Conservation (phyloP, 129 eudicot genomes). For the Dittrichia graveolens region DNA sequence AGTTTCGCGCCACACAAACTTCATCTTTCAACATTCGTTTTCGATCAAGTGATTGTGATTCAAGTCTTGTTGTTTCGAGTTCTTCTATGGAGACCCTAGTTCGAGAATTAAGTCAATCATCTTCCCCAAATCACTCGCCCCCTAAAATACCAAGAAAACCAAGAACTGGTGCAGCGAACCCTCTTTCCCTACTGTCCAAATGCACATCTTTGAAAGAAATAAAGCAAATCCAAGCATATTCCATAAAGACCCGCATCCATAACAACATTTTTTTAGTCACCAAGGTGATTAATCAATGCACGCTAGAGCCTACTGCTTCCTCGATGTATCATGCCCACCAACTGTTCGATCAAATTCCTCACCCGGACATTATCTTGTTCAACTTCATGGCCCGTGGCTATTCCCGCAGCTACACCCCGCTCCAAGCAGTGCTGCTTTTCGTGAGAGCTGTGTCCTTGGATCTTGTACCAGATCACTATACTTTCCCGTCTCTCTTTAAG, state of each 20-base stretch:
- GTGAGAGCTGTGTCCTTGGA: slow-evolving; percentile 17
- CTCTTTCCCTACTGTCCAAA: slow-evolving; percentile 43
- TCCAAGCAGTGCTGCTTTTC: slow-evolving; percentile 30
- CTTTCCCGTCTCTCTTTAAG: slow-evolving; percentile 52
- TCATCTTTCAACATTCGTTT: slow-evolving; percentile 1
- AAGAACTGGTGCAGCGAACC: slow-evolving; percentile 11
- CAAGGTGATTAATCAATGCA: slow-evolving; percentile 42
- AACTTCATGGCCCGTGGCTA: slow-evolving; percentile 60
- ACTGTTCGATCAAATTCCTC: slow-evolving; percentile 45
- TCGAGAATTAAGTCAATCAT: slow-evolving; percentile 14
- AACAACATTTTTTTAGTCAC: slow-evolving; percentile 21
- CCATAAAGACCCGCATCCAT: slow-evolving; percentile 42
- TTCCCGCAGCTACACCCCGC: slow-evolving; percentile 45
- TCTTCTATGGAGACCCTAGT: slow-evolving; percentile 23
- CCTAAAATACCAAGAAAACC: slow-evolving; percentile 21
- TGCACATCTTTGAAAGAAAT: slow-evolving; percentile 43
- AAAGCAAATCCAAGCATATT: slow-evolving; percentile 50
- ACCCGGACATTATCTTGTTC: slow-evolving; percentile 43
- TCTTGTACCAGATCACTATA: slow-evolving; percentile 41
- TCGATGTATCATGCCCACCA: slow-evolving; percentile 49
- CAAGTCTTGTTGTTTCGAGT: not conserved
- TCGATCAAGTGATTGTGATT: not conserved
- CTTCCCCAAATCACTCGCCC: slow-evolving; percentile 22
- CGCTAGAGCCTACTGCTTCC: slow-evolving; percentile 24
- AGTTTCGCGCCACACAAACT: slow-evolving; percentile 17